Base-by-base conservation (phyloP, 371 early-diverging fungal species). In the Chytridium lagenaria region DNA sequence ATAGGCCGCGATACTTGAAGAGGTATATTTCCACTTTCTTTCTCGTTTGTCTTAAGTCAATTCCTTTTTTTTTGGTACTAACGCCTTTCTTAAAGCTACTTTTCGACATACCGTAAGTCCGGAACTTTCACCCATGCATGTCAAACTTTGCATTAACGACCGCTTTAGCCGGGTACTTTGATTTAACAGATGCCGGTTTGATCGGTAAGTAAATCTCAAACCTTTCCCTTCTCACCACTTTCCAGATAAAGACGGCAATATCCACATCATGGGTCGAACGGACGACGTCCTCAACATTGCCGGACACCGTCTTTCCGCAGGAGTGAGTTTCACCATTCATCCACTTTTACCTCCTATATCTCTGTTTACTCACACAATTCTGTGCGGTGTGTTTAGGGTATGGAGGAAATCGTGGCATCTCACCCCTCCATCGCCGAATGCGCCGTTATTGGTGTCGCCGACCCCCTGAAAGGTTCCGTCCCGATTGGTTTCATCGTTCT, bases 221-320 rank as follows among this genome's bases (percentile, higher is more conserved):
- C 19, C 50, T 16, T 15, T 16, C 10, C 28, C 40, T 67, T 33
- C 44, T 34, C n/a, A n/a, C n/a, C n/a, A n/a, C n/a, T n/a, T n/a
- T n/a, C 3, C 38, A 26, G 67, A 70, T 59, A 31, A 22, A 36
- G 77, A 80, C 23, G 59, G 69, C 12, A 69, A 92, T 79, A 89
- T 93, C 16, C 87, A 90, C 68, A 85, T 95, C 34, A 86, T 94
- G 88, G 92, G 94, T 39, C 86, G 98, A 59, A 94, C 92, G 22
- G 97, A 96, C 78, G 98, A 98, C 72, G 92, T 96, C 50, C 92
- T 98, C 73, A 97, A 98, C 75, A 92, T 95, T 0, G 95, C 96
- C 0, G 96, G 95, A 3, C 98, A 97, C 77, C 91, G 98, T 16
- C 81, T 98, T 0, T 92, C 92, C n/a, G 94, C 96, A 0, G 94